Base-by-base conservation (phyloP, 2,329 filamentous ascomycete genomes). In the Claviceps maximensis region DNA sequence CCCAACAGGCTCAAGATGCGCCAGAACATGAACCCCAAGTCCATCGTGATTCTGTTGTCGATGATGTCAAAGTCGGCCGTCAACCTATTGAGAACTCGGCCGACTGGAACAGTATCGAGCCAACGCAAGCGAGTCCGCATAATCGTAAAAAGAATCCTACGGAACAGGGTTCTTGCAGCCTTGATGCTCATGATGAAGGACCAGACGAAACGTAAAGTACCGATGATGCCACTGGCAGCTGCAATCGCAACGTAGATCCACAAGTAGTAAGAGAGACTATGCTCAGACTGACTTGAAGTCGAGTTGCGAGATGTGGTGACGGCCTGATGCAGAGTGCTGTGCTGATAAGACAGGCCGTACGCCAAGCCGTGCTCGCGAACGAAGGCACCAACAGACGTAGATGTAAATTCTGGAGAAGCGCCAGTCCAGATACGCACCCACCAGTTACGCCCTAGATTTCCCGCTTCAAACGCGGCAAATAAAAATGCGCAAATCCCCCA, bases 21-120 rank as follows among this genome's bases (percentile, higher is more conserved):
- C 60, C 77, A 76, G 23, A 79, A 68, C 33, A 80, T 75, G 58
- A 82, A 80, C 5, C 74, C 76, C 56, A 88, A 65, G 50, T 86
- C 79, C 58, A 78, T 77, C 7, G 82, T 78, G 49, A 89, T 70
- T 38, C 79, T 74, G 7, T 78, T 82, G 67, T 91, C 87, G 49
- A 90, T 78, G 42, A 82, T 76, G 59, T 83, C 80, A 65, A 91
- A 89, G 66, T 91, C 87, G 3, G 83, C 74, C 0, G 86, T 88
- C 64, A 90, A 88, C 2, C 87, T 77, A 67, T 91, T 91, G 21
- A 90, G 71, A 40, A 90, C 79, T 47, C 87, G 79, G 2, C 87
- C 87, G 1, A 89, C 73, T 0, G 87, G 87, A 0, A 89, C 83
- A 0, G 86, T 90, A 62, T 91, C 87, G 40, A 91, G 74, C 84